Conservation (phyloP, 805 yeast species). For the Wickerhamomyces silvicola region DNA sequence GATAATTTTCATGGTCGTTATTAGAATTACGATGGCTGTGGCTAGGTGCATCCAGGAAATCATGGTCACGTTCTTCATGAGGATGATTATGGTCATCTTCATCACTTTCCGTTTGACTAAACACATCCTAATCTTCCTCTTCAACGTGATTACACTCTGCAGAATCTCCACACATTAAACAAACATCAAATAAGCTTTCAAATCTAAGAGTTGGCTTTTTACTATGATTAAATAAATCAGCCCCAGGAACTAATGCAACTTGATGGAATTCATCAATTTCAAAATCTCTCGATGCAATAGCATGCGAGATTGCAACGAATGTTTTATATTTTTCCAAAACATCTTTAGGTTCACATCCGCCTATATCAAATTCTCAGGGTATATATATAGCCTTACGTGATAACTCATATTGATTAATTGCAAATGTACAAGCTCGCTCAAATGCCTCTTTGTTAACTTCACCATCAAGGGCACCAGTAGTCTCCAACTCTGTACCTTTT, state of each 20-base stretch:
- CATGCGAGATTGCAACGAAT: conserved; percentile 53
- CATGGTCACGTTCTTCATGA: too few relatives aligned
- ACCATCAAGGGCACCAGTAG: conserved; percentile 52
- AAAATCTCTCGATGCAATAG: conserved; percentile 74
- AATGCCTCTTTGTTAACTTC: conserved; percentile 35
- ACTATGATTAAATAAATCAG: conserved; percentile 80
- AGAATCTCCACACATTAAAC: conserved; percentile 42
- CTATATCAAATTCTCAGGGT: conserved; percentile 26
- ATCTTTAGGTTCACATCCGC: conserved; percentile 20
- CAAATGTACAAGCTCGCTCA: conserved; percentile 29
- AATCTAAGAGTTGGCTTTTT: conserved; percentile 62
- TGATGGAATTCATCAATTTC: conserved; percentile 72
- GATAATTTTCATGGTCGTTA: conserved; percentile 10
- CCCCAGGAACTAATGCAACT: conserved; percentile 80
- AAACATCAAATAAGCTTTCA: conserved; percentile 47
- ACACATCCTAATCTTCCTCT: conserved; percentile 3
- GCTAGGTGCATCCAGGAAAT: too few relatives aligned
- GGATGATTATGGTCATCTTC: conserved; percentile 9
- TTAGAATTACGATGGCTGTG: too few relatives aligned
- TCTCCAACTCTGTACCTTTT: conserved; percentile 52
- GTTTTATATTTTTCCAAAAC: conserved; percentile 26
- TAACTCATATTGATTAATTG: conserved; percentile 20
- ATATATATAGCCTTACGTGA: conserved; percentile 20
- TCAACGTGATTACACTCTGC: conserved; percentile 28
- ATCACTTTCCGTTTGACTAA: conserved; percentile 6